Conservation (phyloP, 2,329 filamentous ascomycete species). For the Fusarium pininemorale region DNA sequence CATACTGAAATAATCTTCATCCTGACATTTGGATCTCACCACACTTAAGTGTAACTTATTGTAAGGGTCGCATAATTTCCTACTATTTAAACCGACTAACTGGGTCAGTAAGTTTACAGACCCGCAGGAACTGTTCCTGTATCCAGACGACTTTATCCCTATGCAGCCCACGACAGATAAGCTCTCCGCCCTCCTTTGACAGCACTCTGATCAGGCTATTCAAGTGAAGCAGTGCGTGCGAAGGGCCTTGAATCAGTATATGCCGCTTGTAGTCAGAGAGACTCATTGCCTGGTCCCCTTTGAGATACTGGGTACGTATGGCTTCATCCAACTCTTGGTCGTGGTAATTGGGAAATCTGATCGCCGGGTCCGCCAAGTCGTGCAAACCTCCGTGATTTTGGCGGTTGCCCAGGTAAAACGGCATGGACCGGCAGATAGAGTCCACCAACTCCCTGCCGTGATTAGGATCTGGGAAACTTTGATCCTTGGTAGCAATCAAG, state of each 20-base stretch:
- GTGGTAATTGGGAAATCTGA: not conserved
- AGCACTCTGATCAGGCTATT: not conserved
- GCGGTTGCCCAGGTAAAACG: not conserved
- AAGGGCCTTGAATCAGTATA: not conserved
- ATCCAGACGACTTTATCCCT: not conserved
- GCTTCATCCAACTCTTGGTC: not conserved
- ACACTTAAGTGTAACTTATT: too few species aligned
- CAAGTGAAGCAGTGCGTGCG: not conserved
- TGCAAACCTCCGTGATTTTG: not conserved
- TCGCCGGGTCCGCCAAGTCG: not conserved
- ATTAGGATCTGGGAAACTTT: not conserved
- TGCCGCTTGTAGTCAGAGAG: not conserved
- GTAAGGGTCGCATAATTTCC: not conserved
- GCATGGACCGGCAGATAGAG: not conserved
- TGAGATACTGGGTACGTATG: not conserved
- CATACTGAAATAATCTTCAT: slow-evolving; percentile 14
- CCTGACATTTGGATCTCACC: slow-evolving; percentile 7
- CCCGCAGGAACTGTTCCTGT: not conserved
- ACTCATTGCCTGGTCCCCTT: not conserved
- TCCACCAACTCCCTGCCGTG: not conserved
- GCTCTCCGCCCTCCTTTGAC: not conserved
- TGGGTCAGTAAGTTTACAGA: not conserved
- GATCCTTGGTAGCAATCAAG: not conserved
- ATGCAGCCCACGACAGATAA: not conserved
- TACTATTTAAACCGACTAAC: not conserved